Conservation (phyloP, 2,329 filamentous ascomycete genomes). For the Dactylonectria estremocensis region DNA sequence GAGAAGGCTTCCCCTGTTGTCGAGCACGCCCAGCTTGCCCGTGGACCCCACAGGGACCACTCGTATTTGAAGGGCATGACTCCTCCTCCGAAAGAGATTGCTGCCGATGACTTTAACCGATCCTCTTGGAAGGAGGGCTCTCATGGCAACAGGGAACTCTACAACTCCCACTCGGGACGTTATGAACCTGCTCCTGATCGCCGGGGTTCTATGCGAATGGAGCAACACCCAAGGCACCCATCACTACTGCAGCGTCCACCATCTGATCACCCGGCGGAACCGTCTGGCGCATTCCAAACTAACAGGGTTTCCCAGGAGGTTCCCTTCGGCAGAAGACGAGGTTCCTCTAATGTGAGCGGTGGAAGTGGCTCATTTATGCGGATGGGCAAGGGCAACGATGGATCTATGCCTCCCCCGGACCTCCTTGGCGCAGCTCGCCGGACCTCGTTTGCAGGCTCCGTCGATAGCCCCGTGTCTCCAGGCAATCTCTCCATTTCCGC, state of each 20-base stretch:
- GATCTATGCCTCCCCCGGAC: constrained; percentile 60
- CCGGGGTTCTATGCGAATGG: constrained; percentile 77
- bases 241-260: constrained; percentile 84
- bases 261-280: constrained; percentile 81
- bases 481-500: constrained; percentile 43
- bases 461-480: constrained; percentile 67
- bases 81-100: constrained; percentile 81
- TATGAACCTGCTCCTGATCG: constrained; percentile 92
- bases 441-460: constrained; percentile 65
- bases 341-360: constrained; percentile 93
- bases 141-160: constrained; percentile 81
- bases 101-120: constrained; percentile 93
- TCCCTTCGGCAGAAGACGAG: constrained; percentile 81
- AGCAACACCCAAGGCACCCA: constrained; percentile 78
- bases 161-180: constrained; percentile 94
- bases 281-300: constrained; percentile 89
- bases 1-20: constrained; percentile 82
- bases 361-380: constrained; percentile 81
- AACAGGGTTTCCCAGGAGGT: constrained; percentile 77
- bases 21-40: constrained; percentile 65
- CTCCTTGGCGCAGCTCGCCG: constrained; percentile 61
- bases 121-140: constrained; percentile 83
- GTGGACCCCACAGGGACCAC: constrained; percentile 69
- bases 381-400: constrained; percentile 61
- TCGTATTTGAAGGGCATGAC: constrained; percentile 69